Percentiles rank a stretch among this genome's conserved stretches.
Conservation (phyloP, 2,329 filamentous ascomycete genomes). For the Aschersonia sp. region DNA sequence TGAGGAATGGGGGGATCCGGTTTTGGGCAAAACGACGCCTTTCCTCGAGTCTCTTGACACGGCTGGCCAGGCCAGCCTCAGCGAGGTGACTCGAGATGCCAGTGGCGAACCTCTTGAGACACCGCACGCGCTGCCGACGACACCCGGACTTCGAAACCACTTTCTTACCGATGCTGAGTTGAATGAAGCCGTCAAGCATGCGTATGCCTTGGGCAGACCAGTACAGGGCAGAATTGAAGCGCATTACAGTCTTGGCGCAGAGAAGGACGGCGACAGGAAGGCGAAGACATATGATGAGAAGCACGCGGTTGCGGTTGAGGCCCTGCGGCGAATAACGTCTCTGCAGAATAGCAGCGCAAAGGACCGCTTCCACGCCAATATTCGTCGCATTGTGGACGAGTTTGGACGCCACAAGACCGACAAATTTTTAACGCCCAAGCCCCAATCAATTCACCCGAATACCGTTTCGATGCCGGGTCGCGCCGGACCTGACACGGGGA, state of each 20-base stretch:
- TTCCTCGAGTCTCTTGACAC: slow-evolving; percentile 73
- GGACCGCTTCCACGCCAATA: slow-evolving; percentile 69
- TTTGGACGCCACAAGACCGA: slow-evolving; percentile 93
- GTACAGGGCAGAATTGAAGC: slow-evolving; percentile 19
- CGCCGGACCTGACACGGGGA: slow-evolving; percentile 84
- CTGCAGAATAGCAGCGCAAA: slow-evolving; percentile 64
- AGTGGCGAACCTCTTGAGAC: slow-evolving; percentile 25
- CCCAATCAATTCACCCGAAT: slow-evolving; percentile 27
- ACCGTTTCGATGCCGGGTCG: slow-evolving; percentile 33
- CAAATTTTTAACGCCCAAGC: slow-evolving; percentile 45
- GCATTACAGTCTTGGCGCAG: slow-evolving; percentile 25
- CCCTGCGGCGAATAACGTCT: slow-evolving; percentile 64
- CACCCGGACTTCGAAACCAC: slow-evolving; percentile 53
- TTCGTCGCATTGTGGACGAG: slow-evolving; percentile 66
- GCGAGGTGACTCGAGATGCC: slow-evolving; percentile 21
- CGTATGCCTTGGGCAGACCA: slow-evolving; percentile 52
- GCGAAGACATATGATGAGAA: slow-evolving; percentile 30
- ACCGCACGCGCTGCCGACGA: slow-evolving; percentile 28
- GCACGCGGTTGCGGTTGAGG: slow-evolving; percentile 57
- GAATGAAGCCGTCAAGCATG: slow-evolving; percentile 48
- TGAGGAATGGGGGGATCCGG: slow-evolving; percentile 56
- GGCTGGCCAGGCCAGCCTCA: slow-evolving; percentile 31
- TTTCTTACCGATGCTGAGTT: slow-evolving; percentile 57
- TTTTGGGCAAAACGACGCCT: slow-evolving; percentile 64
- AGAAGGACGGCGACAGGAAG: slow-evolving; percentile 15